phyloP scores from a whole-genome alignment of 139 green algal species.

The Chlorella sorokiniana region DNA sequence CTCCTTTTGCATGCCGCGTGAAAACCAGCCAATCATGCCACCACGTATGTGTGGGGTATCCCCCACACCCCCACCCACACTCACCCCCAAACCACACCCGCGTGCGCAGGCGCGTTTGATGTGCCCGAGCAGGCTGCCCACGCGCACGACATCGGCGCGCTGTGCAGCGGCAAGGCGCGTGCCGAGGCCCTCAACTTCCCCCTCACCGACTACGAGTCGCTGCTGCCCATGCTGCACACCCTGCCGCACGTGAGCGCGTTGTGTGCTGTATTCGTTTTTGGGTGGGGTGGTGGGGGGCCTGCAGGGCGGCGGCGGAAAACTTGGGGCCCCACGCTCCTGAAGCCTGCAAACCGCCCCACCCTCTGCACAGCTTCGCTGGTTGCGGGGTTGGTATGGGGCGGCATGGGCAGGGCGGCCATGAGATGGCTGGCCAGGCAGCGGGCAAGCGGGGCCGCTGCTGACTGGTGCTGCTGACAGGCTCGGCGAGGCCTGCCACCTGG shows the following conservation, averaged over 20 bases:
- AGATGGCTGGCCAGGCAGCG: too few species aligned
- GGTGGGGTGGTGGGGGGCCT: neutral
- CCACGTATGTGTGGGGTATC: neutral
- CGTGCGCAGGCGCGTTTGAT: slow-evolving; percentile 23
- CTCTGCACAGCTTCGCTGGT: too few species aligned
- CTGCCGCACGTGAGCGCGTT: slow-evolving; percentile 21
- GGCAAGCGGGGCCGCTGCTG: too few species aligned
- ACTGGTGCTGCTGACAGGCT: too few species aligned
- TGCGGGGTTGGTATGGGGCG: too few species aligned
- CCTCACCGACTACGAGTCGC: slow-evolving; percentile 6
- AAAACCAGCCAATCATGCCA: neutral
- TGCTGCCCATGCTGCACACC: slow-evolving; percentile 20
- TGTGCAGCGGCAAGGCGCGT: slow-evolving; percentile 29
- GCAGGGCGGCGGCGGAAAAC: neutral
- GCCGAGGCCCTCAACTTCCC: slow-evolving; percentile 28
- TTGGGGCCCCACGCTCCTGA: too few species aligned
- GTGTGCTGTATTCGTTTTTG: neutral
- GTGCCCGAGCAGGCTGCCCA: slow-evolving; percentile 24
- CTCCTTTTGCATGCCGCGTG: neutral
- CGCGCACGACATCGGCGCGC: slow-evolving; percentile 30
- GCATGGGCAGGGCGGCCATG: too few species aligned
- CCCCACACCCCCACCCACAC: neutral
- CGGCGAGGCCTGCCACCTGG: neutral
- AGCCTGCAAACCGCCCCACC: too few species aligned
- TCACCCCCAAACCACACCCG: neutral